These are phyloP conservation scores for Camelina hispida DNA, from an alignment of 345 rosid species.

Conservation along the genomic window DNA sequence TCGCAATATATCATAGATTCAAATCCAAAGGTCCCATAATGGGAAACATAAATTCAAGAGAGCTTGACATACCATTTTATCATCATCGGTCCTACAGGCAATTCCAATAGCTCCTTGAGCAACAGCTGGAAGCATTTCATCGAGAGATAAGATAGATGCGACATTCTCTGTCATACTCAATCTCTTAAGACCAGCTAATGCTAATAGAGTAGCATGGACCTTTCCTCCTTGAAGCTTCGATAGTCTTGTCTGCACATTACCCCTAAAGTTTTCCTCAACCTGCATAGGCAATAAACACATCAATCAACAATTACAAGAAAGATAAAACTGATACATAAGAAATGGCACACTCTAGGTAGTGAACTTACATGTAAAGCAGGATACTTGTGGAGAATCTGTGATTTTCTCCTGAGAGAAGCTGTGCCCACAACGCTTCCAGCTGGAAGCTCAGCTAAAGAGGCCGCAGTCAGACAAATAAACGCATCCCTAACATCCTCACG, in stretches of 20 bases:
- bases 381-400: conserved; percentile 88
- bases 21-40: not conserved
- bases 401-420: conserved; percentile 96
- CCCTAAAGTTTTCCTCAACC: conserved; percentile 93
- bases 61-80: conserved; percentile 70
- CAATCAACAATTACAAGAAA: not conserved
- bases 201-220: conserved; percentile 89
- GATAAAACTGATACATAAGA: conserved; percentile 19
- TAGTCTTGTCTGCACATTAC: conserved; percentile 94
- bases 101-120: conserved; percentile 99
- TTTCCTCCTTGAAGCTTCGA: conserved; percentile 84
- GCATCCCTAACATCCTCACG: conserved; percentile 99
- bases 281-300: conserved; percentile 36
- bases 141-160: conserved; percentile 68
- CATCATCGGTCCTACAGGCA: conserved; percentile 83
- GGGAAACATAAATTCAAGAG: conserved; percentile 20
- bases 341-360: not conserved
- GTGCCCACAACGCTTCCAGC: conserved; percentile 91
- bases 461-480: conserved; percentile 67
- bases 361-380: conserved; percentile 73
- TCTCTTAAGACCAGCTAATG: conserved; percentile 95
- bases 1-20: not conserved
- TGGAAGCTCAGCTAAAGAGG: conserved; percentile 80
- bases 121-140: conserved; percentile 99
- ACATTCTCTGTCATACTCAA: conserved; percentile 89